Percentiles rank a stretch among this genome's conserved stretches.
phyloP scores from a whole-genome alignment of 495 filamentous ascomycete genomes.

The Podospora anserina region DNA sequence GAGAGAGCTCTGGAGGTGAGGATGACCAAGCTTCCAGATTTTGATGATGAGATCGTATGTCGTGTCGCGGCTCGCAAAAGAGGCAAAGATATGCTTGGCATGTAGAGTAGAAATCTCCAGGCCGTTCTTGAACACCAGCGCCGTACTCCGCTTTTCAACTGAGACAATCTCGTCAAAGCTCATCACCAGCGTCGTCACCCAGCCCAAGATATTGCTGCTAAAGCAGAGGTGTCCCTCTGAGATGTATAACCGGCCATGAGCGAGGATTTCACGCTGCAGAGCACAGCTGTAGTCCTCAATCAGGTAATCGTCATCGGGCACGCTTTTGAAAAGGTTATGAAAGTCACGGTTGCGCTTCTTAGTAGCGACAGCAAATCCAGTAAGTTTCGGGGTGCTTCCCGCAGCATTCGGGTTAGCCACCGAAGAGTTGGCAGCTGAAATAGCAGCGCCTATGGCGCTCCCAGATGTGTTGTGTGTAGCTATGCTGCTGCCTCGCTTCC shows the following conservation, averaged over 20 bases:
- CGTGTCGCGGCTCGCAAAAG: constrained; percentile 88
- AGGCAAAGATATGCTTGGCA: constrained; percentile 91
- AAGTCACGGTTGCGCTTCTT: constrained; percentile 97
- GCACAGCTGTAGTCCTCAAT: constrained; percentile 99
- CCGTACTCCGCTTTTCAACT: constrained; percentile 94
- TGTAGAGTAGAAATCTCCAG: constrained; percentile 96
- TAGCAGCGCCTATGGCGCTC: constrained; percentile 59
- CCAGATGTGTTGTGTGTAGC: constrained; percentile 57
- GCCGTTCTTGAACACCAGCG: constrained; percentile 93
- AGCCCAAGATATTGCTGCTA: constrained; percentile 97
- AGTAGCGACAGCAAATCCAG: constrained; percentile 93
- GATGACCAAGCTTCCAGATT: constrained; percentile 97
- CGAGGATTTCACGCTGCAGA: constrained; percentile 89
- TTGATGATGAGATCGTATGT: constrained; percentile 96
- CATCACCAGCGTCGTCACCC: constrained; percentile 95
- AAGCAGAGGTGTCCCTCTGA: constrained; percentile 98
- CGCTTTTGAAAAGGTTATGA: constrained; percentile 87
- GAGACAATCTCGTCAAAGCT: constrained; percentile 97
- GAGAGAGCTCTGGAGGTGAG: constrained; percentile 78
- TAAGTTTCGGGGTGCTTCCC: constrained; percentile 66
- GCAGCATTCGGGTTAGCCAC: constrained; percentile 59
- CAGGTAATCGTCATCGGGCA: constrained; percentile 95
- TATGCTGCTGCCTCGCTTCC: constrained; percentile 83
- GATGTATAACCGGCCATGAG: constrained; percentile 91
- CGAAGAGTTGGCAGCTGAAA: constrained; percentile 61